phyloP scores from a whole-genome alignment of 176 grass and related monocot species.

The Eleusine coracana region DNA sequence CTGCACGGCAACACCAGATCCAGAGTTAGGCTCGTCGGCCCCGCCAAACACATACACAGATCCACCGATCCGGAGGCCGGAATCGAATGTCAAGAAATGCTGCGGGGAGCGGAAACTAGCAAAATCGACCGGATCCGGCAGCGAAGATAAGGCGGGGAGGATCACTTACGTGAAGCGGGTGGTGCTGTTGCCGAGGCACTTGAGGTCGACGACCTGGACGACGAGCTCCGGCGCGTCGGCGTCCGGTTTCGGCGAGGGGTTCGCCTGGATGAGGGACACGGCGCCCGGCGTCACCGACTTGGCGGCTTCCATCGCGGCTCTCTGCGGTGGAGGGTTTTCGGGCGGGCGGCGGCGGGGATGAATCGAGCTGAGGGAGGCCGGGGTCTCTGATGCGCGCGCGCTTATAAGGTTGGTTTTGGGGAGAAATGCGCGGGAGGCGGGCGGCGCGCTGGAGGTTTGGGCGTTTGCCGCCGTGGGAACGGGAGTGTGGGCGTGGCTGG shows the following conservation, averaged over 20 bases:
- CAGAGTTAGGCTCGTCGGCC: background rate
- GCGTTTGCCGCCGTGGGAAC: slow-evolving; percentile 20
- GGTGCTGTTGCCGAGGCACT: slow-evolving; percentile 56
- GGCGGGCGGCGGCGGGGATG: slow-evolving; percentile 34
- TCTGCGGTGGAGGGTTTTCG: background rate
- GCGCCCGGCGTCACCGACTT: slow-evolving; percentile 56
- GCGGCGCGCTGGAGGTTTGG: background rate
- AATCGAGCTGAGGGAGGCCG: slow-evolving; percentile 17
- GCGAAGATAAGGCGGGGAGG: background rate
- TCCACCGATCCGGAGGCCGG: background rate
- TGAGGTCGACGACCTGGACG: slow-evolving; percentile 95
- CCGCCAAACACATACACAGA: background rate
- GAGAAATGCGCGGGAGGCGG: slow-evolving; percentile 32
- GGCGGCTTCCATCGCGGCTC: slow-evolving; percentile 36
- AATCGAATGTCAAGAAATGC: background rate
- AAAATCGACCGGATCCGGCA: background rate
- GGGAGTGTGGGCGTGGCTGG: background rate
- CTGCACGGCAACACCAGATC: slow-evolving; percentile 44
- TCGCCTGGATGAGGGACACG: slow-evolving; percentile 53
- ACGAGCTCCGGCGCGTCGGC: slow-evolving; percentile 59
- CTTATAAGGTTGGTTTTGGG: slow-evolving; percentile 41
- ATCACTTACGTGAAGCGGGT: slow-evolving; percentile 72
- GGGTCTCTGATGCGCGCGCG: slow-evolving; percentile 14
- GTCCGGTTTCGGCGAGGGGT: slow-evolving; percentile 49
- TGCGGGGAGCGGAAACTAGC: background rate